Conservation (phyloP, 495 filamentous ascomycete genomes). For the Tuber calosporum region DNA sequence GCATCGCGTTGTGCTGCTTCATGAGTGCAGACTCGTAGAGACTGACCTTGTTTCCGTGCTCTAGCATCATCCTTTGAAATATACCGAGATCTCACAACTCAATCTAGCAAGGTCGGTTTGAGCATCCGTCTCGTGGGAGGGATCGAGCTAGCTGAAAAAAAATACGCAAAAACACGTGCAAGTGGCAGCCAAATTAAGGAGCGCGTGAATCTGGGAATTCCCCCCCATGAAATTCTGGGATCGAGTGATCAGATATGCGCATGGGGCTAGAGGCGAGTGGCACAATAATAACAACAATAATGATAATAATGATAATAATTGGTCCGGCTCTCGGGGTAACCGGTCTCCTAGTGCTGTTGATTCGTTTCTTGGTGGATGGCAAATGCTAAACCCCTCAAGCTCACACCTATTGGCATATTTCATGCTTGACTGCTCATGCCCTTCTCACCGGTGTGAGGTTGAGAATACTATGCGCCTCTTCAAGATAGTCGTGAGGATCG, state of each 20-base stretch:
- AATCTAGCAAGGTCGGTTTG: slow-evolving; percentile 22
- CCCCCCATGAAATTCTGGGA: slow-evolving; percentile 58
- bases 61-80: slow-evolving; percentile 34
- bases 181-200: slow-evolving; percentile 17
- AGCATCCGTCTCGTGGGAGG: slow-evolving; percentile 29
- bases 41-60: slow-evolving; percentile 1
- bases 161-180: slow-evolving; percentile 29
- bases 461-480: slow-evolving; percentile 53
- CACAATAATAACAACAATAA: not conserved
- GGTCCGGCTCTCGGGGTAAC: not conserved
- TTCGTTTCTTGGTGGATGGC: slow-evolving; percentile 16
- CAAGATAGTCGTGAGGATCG: slow-evolving; percentile 60
- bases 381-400: slow-evolving; percentile 44
- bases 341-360: slow-evolving; percentile 12
- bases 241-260: slow-evolving; percentile 45
- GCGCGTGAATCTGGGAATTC: slow-evolving; percentile 41
- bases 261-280: not conserved
- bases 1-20: slow-evolving; percentile 19
- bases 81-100: slow-evolving; percentile 32
- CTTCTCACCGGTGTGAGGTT: slow-evolving; percentile 39
- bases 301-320: not conserved
- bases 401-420: slow-evolving; percentile 64
- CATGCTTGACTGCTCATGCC: slow-evolving; percentile 58
- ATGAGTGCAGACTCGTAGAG: not conserved
- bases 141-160: slow-evolving; percentile 37